These are phyloP conservation scores for Rhexocercosporidium sp. DNA, from an alignment of 2,329 filamentous ascomycete species.

Conservation along the genomic window DNA sequence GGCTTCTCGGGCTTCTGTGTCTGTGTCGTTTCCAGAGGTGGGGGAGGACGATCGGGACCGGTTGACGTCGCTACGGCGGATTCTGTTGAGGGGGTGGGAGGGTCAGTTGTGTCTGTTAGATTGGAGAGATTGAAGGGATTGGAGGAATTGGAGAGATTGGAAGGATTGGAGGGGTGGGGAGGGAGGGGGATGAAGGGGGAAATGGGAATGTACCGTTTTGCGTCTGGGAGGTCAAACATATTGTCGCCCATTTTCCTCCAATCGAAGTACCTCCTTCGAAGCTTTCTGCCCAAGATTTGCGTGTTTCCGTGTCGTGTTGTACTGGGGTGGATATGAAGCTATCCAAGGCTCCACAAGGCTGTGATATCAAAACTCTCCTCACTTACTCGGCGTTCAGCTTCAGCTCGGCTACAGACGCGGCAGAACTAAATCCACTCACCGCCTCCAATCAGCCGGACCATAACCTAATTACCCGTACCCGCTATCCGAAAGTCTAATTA, in stretches of 20 bases:
- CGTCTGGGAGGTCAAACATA: constrained; percentile 59
- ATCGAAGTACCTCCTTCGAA: not conserved
- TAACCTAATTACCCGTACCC: not conserved
- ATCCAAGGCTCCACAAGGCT: not conserved
- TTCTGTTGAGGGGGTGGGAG: constrained; percentile 42
- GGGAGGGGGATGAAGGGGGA: too few relatives aligned
- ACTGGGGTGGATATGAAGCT: not conserved
- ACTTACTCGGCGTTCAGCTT: not conserved
- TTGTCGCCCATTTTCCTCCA: too few relatives aligned
- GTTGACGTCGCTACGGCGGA: constrained; percentile 60
- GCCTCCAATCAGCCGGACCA: not conserved
- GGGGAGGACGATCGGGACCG: constrained; percentile 34
- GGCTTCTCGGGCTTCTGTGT: not conserved
- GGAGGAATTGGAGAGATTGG: not conserved
- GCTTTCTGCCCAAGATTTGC: too few relatives aligned
- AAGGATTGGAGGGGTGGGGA: not conserved
- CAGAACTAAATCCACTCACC: not conserved
- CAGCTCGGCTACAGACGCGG: not conserved
- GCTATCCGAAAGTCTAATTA: not conserved
- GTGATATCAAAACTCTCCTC: not conserved
- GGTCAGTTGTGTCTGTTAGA: constrained; percentile 9
- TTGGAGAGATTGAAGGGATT: not conserved
- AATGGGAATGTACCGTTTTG: constrained; percentile 59
- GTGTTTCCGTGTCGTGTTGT: not conserved
- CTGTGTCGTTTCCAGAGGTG: constrained; percentile 18